These are phyloP conservation scores for Pseudoneurospora amorphoporcata DNA, from an alignment of 495 filamentous ascomycete species.

Conservation along the genomic window DNA sequence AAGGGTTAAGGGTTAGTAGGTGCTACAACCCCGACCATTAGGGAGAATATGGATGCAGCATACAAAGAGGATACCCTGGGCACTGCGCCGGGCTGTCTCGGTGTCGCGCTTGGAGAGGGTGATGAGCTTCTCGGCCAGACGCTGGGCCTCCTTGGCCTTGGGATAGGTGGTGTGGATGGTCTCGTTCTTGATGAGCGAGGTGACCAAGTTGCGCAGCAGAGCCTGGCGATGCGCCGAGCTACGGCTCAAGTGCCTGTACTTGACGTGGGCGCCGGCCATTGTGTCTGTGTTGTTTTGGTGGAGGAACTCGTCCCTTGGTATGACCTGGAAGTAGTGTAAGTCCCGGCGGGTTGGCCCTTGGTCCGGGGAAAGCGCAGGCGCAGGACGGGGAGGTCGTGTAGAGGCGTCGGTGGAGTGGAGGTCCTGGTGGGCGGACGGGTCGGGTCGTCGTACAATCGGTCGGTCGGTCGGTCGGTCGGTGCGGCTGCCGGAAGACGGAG, in stretches of 20 bases:
- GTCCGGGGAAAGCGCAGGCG: neutral
- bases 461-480: neutral
- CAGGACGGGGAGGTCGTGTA: neutral
- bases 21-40: neutral
- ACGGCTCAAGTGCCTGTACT: conserved; percentile 80
- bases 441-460: neutral
- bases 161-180: conserved; percentile 87
- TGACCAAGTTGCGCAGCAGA: conserved; percentile 90
- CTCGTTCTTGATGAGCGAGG: conserved; percentile 88
- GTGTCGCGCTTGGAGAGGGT: conserved; percentile 88
- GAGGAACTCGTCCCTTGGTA: conserved; percentile 8
- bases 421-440: neutral
- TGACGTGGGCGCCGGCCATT: conserved; percentile 78
- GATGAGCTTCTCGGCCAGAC: conserved; percentile 84
- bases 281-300: conserved; percentile 4
- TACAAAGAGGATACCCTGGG: conserved; percentile 74
- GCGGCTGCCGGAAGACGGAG: neutral
- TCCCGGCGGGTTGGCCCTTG: neutral
- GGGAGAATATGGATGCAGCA: conserved; percentile 19
- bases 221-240: conserved; percentile 79
- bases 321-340: neutral
- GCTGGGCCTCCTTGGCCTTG: conserved; percentile 95
- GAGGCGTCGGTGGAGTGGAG: neutral
- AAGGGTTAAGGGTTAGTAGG: neutral
- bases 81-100: conserved; percentile 56